These are phyloP conservation scores for Eucalyptus pauciflora DNA, from an alignment of 345 rosid species.

Conservation along the genomic window DNA sequence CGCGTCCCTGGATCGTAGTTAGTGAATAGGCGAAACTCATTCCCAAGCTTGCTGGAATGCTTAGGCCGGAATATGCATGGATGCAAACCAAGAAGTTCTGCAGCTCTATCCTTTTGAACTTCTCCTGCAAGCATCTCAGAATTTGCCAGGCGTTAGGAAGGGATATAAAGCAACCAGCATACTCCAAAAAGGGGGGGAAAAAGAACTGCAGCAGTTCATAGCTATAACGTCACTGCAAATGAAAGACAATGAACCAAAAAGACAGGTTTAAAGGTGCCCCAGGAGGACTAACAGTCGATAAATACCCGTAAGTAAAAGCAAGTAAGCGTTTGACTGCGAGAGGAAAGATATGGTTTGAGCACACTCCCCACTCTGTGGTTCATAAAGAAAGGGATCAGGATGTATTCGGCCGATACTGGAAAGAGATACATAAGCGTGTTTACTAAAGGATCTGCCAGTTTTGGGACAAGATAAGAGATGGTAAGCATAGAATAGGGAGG, in stretches of 20 bases:
- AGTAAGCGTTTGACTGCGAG: conserved; percentile 22
- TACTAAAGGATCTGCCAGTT: background rate
- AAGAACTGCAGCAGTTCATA: background rate
- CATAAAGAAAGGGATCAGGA: background rate
- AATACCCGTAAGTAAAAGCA: conserved; percentile 89
- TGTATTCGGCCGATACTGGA: background rate
- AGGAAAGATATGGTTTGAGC: conserved; percentile 62
- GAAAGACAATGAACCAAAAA: background rate
- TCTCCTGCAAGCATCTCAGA: conserved; percentile 36
- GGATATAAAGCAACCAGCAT: background rate
- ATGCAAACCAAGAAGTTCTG: conserved; percentile 19
- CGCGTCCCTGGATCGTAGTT: conserved; percentile 68
- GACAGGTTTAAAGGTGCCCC: background rate
- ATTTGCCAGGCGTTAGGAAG: background rate
- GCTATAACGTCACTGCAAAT: background rate
- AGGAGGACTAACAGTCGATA: background rate
- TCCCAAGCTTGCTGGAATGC: conserved; percentile 80
- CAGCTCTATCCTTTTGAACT: conserved; percentile 75
- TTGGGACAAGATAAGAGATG: background rate
- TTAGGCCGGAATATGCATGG: conserved; percentile 58
- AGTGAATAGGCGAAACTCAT: conserved; percentile 67
- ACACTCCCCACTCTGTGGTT: conserved; percentile 71
- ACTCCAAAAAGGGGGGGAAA: background rate
- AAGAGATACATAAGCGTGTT: background rate
- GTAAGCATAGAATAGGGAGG: background rate